A percentile compares a stretch with the other conserved stretches of the same genome.
Evolutionary conservation across 306 rosid species (phyloP).

Genomic region (Rosa lucieae): DNA sequence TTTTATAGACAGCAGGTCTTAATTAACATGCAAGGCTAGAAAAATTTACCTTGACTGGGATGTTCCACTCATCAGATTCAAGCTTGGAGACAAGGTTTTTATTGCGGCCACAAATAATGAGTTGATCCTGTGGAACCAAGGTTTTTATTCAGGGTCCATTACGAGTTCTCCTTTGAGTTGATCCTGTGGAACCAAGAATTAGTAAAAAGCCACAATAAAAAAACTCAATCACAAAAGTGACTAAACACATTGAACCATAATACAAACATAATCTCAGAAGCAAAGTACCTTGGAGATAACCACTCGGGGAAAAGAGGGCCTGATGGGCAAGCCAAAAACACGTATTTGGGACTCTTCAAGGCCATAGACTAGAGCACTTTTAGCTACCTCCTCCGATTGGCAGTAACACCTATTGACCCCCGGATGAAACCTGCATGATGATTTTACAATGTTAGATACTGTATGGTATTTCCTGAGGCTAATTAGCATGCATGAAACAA

Average conservation of each 20-base stretch:
- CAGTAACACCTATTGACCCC: constrained; percentile 95
- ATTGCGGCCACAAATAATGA: constrained; percentile 83
- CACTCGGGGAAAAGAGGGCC: constrained; percentile 94
- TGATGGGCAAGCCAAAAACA: constrained; percentile 81
- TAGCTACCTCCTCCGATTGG: constrained; percentile 81
- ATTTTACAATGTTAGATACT: constrained; percentile 23
- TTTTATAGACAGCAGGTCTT: too few relatives aligned
- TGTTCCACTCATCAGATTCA: constrained; percentile 67
- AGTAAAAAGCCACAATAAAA: not conserved
- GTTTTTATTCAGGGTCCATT: constrained; percentile 67
- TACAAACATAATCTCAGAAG: constrained; percentile 1
- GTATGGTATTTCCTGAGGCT: not conserved
- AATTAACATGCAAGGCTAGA: not conserved
- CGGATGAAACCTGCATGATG: constrained; percentile 77
- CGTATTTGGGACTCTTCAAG: constrained; percentile 73
- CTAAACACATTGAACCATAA: not conserved
- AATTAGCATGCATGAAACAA: not conserved
- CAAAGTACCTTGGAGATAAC: constrained; percentile 61
- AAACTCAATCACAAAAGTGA: constrained; percentile 19
- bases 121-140: too few relatives aligned
- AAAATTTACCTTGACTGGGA: constrained; percentile 73
- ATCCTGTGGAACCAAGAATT: constrained; percentile 46
- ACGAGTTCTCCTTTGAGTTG: constrained; percentile 77
- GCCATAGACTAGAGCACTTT: constrained; percentile 71
- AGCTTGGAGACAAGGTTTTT: constrained; percentile 58